phyloP scores from a whole-genome alignment of 2,329 filamentous ascomycete genomes.

The Ceratocystis eucalypticola region DNA sequence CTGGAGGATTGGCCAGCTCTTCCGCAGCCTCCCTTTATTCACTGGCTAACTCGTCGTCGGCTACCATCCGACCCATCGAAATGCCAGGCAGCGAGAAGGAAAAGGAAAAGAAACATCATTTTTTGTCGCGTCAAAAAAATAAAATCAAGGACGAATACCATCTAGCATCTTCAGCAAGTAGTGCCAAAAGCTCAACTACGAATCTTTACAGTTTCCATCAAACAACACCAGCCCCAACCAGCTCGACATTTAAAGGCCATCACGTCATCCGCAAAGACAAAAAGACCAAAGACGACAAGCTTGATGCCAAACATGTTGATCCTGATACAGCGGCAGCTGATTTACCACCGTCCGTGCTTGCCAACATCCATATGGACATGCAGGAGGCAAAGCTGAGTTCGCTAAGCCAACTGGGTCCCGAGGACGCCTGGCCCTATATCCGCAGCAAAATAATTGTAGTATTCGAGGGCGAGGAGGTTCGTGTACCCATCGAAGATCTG shows the following conservation, averaged over 20 bases:
- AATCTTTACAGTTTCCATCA: conserved; percentile 69
- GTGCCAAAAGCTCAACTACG: conserved; percentile 55
- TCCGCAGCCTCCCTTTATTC: conserved; percentile 47
- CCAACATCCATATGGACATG: conserved; percentile 13
- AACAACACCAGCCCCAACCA: conserved; percentile 53
- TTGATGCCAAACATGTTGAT: conserved; percentile 12
- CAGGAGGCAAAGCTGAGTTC: conserved; percentile 14
- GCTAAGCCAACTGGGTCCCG: conserved; percentile 29
- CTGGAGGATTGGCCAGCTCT: not conserved
- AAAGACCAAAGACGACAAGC: conserved; percentile 24
- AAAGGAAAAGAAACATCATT: conserved; percentile 66
- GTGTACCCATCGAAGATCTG: conserved; percentile 70
- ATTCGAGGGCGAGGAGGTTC: conserved; percentile 68
- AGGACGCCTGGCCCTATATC: conserved; percentile 72
- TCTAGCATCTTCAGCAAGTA: conserved; percentile 61
- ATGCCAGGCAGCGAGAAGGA: conserved; percentile 32
- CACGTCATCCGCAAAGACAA: conserved; percentile 17
- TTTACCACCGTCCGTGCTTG: conserved; percentile 14
- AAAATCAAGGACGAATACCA: conserved; percentile 64
- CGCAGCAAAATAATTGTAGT: conserved; percentile 63
- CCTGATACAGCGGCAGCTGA: conserved; percentile 8
- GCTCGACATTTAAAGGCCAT: conserved; percentile 21
- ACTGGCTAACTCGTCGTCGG: conserved; percentile 61
- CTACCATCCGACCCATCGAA: conserved; percentile 56
- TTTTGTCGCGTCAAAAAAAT: conserved; percentile 64